phyloP scores from a whole-genome alignment of 2,329 filamentous ascomycete genomes.

The Zasmidium citrigriseum region DNA sequence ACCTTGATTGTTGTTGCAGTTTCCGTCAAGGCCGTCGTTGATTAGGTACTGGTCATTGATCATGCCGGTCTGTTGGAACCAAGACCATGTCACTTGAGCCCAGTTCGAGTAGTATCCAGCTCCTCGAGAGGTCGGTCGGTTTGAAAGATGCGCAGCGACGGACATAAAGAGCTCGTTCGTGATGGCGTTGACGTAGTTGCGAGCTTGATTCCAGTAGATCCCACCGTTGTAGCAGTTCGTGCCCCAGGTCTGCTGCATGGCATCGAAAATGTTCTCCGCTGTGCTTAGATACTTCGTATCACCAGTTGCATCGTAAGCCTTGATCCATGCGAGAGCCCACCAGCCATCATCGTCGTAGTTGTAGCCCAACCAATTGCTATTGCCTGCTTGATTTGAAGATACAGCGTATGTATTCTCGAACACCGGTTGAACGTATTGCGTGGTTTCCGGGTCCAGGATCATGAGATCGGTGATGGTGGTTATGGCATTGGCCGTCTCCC shows the following conservation, averaged over 20 bases:
- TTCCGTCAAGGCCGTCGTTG: slow-evolving; percentile 54
- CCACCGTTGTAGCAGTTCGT: slow-evolving; percentile 43
- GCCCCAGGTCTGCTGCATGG: slow-evolving; percentile 44
- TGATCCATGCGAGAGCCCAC: slow-evolving; percentile 57
- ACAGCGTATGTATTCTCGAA: slow-evolving; percentile 20
- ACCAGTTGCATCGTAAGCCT: slow-evolving; percentile 53
- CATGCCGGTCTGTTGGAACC: slow-evolving; percentile 42
- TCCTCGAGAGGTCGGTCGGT: slow-evolving; percentile 39
- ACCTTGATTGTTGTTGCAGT: slow-evolving; percentile 54
- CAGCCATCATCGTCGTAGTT: slow-evolving; percentile 55
- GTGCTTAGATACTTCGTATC: slow-evolving; percentile 47
- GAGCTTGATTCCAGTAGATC: slow-evolving; percentile 49
- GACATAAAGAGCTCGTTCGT: slow-evolving; percentile 59
- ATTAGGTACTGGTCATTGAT: slow-evolving; percentile 52
- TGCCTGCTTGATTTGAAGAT: neutral
- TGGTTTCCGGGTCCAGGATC: neutral
- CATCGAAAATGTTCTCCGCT: slow-evolving; percentile 50
- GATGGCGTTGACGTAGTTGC: slow-evolving; percentile 53
- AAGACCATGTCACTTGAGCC: neutral
- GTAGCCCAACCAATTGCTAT: neutral
- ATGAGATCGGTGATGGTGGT: neutral
- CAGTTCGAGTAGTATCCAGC: neutral
- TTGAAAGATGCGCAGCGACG: slow-evolving; percentile 56
- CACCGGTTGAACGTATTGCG: neutral
- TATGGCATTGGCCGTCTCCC: neutral